Percentiles rank a stretch among this genome's conserved stretches.
These are phyloP conservation scores for Nemophila menziesii DNA, from an alignment of 257 asterid genomes.

Conservation along the genomic window DNA sequence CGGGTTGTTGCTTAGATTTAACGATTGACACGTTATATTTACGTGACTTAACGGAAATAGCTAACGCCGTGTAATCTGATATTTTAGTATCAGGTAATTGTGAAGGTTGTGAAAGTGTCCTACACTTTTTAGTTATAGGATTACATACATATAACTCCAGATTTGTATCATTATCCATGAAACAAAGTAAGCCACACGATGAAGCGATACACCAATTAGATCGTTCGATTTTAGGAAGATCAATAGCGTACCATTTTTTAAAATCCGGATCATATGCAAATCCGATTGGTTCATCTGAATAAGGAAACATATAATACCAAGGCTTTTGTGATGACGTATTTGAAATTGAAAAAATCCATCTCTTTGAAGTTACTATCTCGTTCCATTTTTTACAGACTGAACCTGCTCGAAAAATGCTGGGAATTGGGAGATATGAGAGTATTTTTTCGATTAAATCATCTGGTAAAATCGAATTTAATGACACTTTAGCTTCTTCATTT, in stretches of 20 bases:
- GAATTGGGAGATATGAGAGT: slow-evolving; percentile 61
- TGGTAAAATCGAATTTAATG: slow-evolving; percentile 59
- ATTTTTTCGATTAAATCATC: slow-evolving; percentile 84
- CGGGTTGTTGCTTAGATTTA: slow-evolving; percentile 77
- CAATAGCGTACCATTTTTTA: slow-evolving; percentile 66
- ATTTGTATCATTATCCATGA: slow-evolving; percentile 75
- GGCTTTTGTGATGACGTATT: slow-evolving; percentile 49
- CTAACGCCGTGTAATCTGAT: slow-evolving; percentile 71
- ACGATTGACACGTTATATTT: slow-evolving; percentile 44
- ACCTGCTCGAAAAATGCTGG: slow-evolving; percentile 78
- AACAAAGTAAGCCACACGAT: slow-evolving; percentile 69
- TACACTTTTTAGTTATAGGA: slow-evolving; percentile 51
- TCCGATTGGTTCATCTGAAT: slow-evolving; percentile 83
- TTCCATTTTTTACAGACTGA: slow-evolving; percentile 81
- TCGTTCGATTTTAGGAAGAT: slow-evolving; percentile 67
- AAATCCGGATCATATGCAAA: slow-evolving; percentile 72
- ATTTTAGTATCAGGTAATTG: slow-evolving; percentile 54
- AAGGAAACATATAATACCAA: slow-evolving; percentile 95
- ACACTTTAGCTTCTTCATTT: slow-evolving; percentile 35
- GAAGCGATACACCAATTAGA: slow-evolving; percentile 74
- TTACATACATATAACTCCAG: slow-evolving; percentile 64
- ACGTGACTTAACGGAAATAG: slow-evolving; percentile 35
- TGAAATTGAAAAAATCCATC: slow-evolving; percentile 54
- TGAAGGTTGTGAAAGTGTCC: slow-evolving; percentile 33
- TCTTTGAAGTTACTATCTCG: slow-evolving; percentile 57